Evolutionary conservation across 768 basidiomycete species (phyloP), one percentile per base, ranked within the genome.

Genomic region (Calocybe gangraenosa): DNA sequence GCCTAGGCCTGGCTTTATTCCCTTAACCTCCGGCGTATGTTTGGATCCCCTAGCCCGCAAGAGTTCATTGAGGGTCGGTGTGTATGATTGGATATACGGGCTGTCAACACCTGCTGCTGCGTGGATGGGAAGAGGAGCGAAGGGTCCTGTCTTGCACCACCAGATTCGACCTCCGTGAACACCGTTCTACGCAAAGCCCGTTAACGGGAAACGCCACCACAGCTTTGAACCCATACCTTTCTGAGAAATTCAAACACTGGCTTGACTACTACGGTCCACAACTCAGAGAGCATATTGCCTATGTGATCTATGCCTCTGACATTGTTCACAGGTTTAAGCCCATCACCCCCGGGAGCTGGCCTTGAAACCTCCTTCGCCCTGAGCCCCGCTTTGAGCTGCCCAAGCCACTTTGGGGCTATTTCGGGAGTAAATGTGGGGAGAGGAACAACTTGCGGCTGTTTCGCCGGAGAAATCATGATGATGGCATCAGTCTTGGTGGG

Each of bases 401-500:
- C 17, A 32, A 40, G 9, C 28, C 32, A 38, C 21, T 32, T 30
- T 3, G 37, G 7, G 13, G 18, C 23, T 13, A 22, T 21, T 17
- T 21, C 14, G 3, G 13, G n/a, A 34, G 38, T 33, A 15, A 17
- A 28, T 40, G 22, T 21, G 40, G 30, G 31, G 3, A 46, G 21
- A 7, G 15, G 3, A 5, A 46, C 9, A 22, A 15, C 10, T 17
- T 8, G 18, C 10, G 45, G 39, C 21, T 14, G 38, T 2, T 4
- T 14, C 17, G 18, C 20, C 9, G 45, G 38, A 2, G 17, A 22
- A 10, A 46, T n/a, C 23, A 46, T 34, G 28, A 57, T 48, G 5
- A 55, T 15, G 7, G 49, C 47, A 35, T 55, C 47, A 17, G 50
- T 61, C 2, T 55, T 41, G 10, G n/a, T 46, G 25, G 42, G n/a